These are phyloP conservation scores for Hanseniaspora uvarum DNA, from an alignment of 1,139 yeast species.

Conservation along the genomic window DNA sequence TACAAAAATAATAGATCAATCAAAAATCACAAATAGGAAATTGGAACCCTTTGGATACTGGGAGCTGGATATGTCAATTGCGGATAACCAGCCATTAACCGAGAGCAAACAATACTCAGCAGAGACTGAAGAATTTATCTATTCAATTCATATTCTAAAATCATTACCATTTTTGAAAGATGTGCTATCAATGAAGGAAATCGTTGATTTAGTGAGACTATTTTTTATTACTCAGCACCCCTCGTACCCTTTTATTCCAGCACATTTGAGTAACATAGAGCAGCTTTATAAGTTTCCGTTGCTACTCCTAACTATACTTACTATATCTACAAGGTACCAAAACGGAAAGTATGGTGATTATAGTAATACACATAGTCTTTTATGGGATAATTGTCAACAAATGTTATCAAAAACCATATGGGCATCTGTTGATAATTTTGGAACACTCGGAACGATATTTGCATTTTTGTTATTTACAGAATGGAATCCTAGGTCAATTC, in stretches of 20 bases:
- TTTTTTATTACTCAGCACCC: conserved; percentile 80
- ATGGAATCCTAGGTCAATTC: conserved; percentile 93
- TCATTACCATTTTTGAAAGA: conserved; percentile 28
- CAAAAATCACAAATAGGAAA: conserved; percentile 14
- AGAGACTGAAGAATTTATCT: background rate
- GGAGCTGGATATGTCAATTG: conserved; percentile 8
- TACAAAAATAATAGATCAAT: conserved; percentile 8
- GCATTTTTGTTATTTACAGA: conserved; percentile 83
- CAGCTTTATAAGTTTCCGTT: conserved; percentile 70
- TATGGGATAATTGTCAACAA: conserved; percentile 77
- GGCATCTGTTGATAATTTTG: conserved; percentile 77
- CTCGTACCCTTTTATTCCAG: conserved; percentile 77
- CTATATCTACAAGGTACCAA: conserved; percentile 70
- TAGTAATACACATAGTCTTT: conserved; percentile 51
- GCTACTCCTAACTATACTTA: conserved; percentile 64
- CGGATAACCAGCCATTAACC: background rate
- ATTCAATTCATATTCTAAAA: conserved; percentile 6
- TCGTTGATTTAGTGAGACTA: conserved; percentile 48
- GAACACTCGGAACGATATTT: conserved; percentile 76
- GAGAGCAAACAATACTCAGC: background rate
- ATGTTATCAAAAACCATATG: conserved; percentile 79
- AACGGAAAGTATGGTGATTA: conserved; percentile 23
- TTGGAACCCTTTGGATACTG: conserved; percentile 14
- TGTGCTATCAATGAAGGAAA: conserved; percentile 59
- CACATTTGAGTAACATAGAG: conserved; percentile 55